Base-by-base conservation (phyloP, 495 filamentous ascomycete species). In the Jackrogersella minutella region DNA sequence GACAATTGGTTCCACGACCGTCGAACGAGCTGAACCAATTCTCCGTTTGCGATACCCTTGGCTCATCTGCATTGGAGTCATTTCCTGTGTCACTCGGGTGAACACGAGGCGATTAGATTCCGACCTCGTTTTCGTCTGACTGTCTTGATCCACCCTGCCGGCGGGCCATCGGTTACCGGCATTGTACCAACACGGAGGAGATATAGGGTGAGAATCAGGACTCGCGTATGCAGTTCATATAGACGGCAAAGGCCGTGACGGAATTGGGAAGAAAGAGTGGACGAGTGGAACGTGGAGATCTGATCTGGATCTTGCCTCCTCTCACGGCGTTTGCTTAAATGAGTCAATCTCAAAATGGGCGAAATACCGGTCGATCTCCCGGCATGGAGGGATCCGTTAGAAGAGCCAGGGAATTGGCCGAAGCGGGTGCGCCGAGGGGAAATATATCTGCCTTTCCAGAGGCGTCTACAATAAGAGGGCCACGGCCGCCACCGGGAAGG, bases 271-370 rank as follows among this genome's bases (percentile, higher is more conserved):
- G 49, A 69, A 33, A 52, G 21, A 66, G 63, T 69, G 73, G 75
- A 67, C 39, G 28, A 66, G 44, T 63, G 69, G 66, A 67, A 73
- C 66, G 63, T 14, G 53, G 67, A 69, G 26, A 67, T 59, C 53
- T 59, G 65, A 63, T 58, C 44, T 55, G 57, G 53, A 49, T 56
- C 57, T 26, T 39, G 31, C 39, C n/a, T 31, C 41, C 30, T 64
- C 44, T 55, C 43, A 58, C 56, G 63, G 16, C 64, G 43, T 66
- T 68, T 58, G 64, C 52, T 75, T 81, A 79, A 81, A 83, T 83
- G 81, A 82, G 73, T 80, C 72, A 73, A 60, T 56, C 26, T 73
- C 78, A 79, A 76, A 73, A 83, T 83, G 81, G 78, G 68, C 78
- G 77, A 72, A 68, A 68, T 53, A 78, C 77, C 78, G 79, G 80